phyloP scores from a whole-genome alignment of 441 rosid species.

The Erysimum pusillum region DNA sequence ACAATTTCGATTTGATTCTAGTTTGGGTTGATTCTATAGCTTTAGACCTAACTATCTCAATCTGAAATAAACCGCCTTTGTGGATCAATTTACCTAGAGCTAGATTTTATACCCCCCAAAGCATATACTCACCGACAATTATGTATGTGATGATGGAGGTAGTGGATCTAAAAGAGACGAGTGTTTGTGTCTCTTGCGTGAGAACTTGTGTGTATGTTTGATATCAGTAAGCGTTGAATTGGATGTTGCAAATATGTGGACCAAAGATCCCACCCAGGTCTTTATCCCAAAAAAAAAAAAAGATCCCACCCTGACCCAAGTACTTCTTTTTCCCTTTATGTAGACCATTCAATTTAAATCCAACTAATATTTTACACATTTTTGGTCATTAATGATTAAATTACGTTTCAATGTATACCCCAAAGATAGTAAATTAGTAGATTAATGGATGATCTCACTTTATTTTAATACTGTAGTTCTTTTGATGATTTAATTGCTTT shows the following conservation, averaged over 20 bases:
- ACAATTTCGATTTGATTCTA: background rate
- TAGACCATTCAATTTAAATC: constrained; percentile 36
- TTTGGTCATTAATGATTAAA: background rate
- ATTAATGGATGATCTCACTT: background rate
- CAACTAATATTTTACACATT: constrained; percentile 13
- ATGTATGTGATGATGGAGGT: background rate
- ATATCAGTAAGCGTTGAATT: constrained; percentile 20
- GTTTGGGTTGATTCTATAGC: background rate
- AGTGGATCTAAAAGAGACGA: constrained; percentile 32
- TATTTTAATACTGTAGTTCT: background rate
- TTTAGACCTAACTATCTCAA: background rate
- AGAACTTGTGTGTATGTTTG: constrained; percentile 22
- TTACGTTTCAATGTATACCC: constrained; percentile 5
- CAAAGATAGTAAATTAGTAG: background rate
- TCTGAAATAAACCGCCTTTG: background rate
- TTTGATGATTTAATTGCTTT: background rate
- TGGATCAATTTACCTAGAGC: background rate
- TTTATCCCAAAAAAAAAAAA: background rate
- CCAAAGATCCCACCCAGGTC: constrained; percentile 23
- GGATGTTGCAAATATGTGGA: constrained; percentile 39
- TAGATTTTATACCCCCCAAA: background rate
- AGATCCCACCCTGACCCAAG: constrained; percentile 9
- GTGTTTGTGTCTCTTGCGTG: constrained; percentile 25
- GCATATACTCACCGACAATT: background rate
- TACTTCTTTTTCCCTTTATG: constrained; percentile 12